These are phyloP conservation scores for Persicaria tinctoria DNA, from an alignment of 148 eudicot genomes.

Conservation along the genomic window DNA sequence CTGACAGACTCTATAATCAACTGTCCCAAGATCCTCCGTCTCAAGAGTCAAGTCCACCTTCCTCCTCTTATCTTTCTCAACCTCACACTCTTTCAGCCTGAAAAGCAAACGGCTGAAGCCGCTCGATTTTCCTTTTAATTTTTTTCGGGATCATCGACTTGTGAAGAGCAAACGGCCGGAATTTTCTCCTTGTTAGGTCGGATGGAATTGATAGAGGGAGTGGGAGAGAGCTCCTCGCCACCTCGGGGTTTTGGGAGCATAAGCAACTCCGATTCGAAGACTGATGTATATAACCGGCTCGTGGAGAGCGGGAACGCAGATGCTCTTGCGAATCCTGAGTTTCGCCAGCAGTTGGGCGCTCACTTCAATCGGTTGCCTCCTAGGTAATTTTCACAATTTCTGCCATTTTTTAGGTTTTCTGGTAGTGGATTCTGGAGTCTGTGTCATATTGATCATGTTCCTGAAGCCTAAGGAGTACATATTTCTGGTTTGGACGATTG, in stretches of 20 bases:
- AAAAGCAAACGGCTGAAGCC: not conserved
- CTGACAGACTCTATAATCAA: conserved; percentile 7
- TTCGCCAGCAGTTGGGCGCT: conserved; percentile 55
- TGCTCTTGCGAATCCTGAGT: conserved; percentile 50
- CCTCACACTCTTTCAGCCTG: not conserved
- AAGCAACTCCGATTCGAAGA: conserved; percentile 41
- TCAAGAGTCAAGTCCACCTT: too few species aligned
- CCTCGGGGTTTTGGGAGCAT: conserved; percentile 41
- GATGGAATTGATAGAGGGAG: conserved; percentile 74
- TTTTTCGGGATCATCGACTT: not conserved
- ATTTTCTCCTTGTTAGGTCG: not conserved
- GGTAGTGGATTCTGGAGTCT: not conserved
- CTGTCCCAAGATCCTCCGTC: conserved; percentile 11
- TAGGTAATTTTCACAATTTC: conserved; percentile 33
- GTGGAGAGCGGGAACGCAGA: conserved; percentile 54
- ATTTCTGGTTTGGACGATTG: too few species aligned
- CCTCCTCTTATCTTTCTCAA: not conserved
- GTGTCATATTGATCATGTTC: not conserved
- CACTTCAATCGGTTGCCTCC: conserved; percentile 82
- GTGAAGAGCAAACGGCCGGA: not conserved
- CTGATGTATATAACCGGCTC: conserved; percentile 65
- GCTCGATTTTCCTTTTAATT: not conserved
- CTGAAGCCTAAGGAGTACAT: not conserved
- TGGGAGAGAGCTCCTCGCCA: conserved; percentile 90
- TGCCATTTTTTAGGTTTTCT: not conserved